These are phyloP conservation scores for Spencermartinsiella ligniputridi DNA, from an alignment of 1,139 yeast genomes.

Conservation along the genomic window DNA sequence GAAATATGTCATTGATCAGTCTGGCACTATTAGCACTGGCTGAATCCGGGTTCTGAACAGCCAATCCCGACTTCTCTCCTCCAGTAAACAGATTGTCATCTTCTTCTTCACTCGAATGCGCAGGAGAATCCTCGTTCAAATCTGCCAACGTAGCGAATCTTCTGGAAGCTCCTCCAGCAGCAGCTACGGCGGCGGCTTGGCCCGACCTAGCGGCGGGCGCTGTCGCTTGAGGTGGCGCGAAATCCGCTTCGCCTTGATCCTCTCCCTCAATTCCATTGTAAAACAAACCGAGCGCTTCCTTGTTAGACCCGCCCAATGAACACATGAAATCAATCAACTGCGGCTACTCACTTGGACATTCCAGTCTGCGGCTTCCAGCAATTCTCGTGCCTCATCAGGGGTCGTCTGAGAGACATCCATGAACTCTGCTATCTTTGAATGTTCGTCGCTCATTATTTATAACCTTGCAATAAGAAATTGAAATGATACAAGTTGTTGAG, in stretches of 20 bases:
- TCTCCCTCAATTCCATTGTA: background rate
- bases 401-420: slow-evolving; percentile 45
- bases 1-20: slow-evolving; percentile 52
- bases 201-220: no score
- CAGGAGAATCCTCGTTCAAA: slow-evolving; percentile 38
- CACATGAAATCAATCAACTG: background rate
- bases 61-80: slow-evolving; percentile 90
- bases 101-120: slow-evolving; percentile 39
- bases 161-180: slow-evolving; percentile 13
- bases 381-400: slow-evolving; percentile 42
- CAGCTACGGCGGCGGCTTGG: no score
- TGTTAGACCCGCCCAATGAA: slow-evolving; percentile 16
- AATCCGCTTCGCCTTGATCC: no score
- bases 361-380: slow-evolving; percentile 40
- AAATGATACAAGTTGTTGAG: background rate
- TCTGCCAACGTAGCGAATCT: slow-evolving; percentile 39
- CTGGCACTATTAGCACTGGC: slow-evolving; percentile 34
- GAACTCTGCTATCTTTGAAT: slow-evolving; percentile 47
- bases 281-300: slow-evolving; percentile 13
- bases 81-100: slow-evolving; percentile 86
- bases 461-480: no score
- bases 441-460: slow-evolving; percentile 15
- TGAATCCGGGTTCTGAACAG: slow-evolving; percentile 83
- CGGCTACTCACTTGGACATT: slow-evolving; percentile 32
- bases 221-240: no score